These are phyloP conservation scores for Sphaerulina vaccinii DNA, from an alignment of 2,329 filamentous ascomycete species.

Conservation along the genomic window DNA sequence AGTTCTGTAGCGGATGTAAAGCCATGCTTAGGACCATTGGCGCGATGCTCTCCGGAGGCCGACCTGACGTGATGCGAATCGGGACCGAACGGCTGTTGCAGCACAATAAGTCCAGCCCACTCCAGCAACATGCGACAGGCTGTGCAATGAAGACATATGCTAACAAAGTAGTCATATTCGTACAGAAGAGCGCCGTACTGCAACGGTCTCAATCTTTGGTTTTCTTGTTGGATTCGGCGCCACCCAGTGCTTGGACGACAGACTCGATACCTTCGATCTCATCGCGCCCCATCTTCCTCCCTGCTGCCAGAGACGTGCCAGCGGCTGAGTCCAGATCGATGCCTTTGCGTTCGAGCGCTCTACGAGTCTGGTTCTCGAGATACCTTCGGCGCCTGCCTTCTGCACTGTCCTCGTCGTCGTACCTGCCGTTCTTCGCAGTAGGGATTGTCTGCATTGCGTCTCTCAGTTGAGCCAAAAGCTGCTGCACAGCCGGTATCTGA, in stretches of 20 bases:
- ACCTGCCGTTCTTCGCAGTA: constrained; percentile 34
- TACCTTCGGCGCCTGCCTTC: constrained; percentile 74
- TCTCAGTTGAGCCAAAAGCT: constrained; percentile 63
- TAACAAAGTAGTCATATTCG: background rate
- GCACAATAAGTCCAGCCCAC: too few species aligned
- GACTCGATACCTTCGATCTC: constrained; percentile 41
- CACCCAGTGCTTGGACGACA: constrained; percentile 37
- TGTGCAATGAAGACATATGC: background rate
- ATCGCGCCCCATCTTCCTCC: constrained; percentile 33
- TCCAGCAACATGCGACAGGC: background rate
- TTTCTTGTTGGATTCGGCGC: constrained; percentile 19
- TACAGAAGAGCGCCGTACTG: background rate
- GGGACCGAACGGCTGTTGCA: background rate
- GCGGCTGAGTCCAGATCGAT: constrained; percentile 53
- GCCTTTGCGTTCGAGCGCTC: constrained; percentile 72
- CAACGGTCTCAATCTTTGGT: background rate
- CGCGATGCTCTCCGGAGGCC: background rate
- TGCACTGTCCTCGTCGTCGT: constrained; percentile 45
- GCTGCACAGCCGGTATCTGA: constrained; percentile 76
- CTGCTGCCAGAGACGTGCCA: constrained; percentile 24
- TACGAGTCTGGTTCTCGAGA: constrained; percentile 73
- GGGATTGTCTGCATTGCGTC: constrained; percentile 30
- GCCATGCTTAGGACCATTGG: background rate
- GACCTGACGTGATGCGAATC: background rate
- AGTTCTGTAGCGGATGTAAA: background rate